Percentiles rank a stretch among this genome's conserved stretches.
phyloP scores from a whole-genome alignment of 2,329 filamentous ascomycete species.

The Epicoccum sorghinum region DNA sequence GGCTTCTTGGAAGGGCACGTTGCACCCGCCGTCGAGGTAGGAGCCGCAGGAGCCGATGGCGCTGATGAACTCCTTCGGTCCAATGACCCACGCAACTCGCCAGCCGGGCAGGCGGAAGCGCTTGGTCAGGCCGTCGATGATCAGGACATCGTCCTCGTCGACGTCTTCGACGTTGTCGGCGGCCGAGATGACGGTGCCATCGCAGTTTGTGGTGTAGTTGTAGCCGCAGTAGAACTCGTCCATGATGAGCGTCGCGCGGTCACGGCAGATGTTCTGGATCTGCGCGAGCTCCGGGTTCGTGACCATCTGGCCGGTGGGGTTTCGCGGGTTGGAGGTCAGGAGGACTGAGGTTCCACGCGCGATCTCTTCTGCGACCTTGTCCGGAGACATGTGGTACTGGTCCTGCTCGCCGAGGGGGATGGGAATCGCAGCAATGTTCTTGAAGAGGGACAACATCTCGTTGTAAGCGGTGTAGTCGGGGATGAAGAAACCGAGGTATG shows the following conservation, averaged over 20 bases:
- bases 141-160: conserved; percentile 77
- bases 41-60: conserved; percentile 91
- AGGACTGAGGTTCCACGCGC: conserved; percentile 80
- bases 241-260: conserved; percentile 88
- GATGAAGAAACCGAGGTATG: conserved; percentile 92
- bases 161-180: conserved; percentile 91
- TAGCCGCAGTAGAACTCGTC: conserved; percentile 94
- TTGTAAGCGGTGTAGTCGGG: conserved; percentile 96
- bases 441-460: conserved; percentile 94
- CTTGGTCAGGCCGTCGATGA: conserved; percentile 96
- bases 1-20: conserved; percentile 94
- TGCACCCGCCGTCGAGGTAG: conserved; percentile 93
- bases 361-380: conserved; percentile 92
- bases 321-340: conserved; percentile 92
- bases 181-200: conserved; percentile 85
- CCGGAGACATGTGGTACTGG: conserved; percentile 89
- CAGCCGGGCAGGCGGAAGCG: conserved; percentile 94
- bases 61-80: conserved; percentile 94
- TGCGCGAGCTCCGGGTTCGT: conserved; percentile 82
- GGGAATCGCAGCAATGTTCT: conserved; percentile 64
- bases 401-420: conserved; percentile 80
- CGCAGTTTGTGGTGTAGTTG: conserved; percentile 92
- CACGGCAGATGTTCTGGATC: conserved; percentile 92
- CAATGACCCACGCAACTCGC: conserved; percentile 95
- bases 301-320: conserved; percentile 89